Base-by-base conservation (phyloP, 2,329 filamentous ascomycete genomes). In the Ophiosphaerella narmari region DNA sequence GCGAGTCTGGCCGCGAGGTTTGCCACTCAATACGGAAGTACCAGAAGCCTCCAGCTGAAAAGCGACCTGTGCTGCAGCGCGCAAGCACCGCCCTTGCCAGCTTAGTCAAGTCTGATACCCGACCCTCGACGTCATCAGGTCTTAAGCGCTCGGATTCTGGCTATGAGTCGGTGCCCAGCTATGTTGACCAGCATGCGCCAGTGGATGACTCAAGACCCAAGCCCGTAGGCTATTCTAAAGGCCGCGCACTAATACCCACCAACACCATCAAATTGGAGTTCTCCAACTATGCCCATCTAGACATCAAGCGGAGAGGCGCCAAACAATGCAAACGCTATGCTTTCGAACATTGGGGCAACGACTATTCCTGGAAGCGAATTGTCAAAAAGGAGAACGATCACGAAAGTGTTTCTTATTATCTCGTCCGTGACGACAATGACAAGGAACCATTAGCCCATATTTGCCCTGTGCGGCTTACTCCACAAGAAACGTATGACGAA, bases 211-310 rank as follows among this genome's bases (percentile, higher is more conserved):
- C 63, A 52, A 62, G 66, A 26, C 67, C 68, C 26, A 69, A 66
- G 51, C 66, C 70, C 5, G 62, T 67, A 26, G 68, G 67, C 48
- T 68, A 73, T 36, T 58, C 61, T 51, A 68, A 78, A 62, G 61
- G 72, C 76, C 70, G 71, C 43, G 67, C 71, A 7, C 56, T 74
- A 52, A 67, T 75, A 38, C 84, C 89, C 14, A 89, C 87, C 50
- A 91, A 96, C 72, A 87, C 83, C 32, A 89, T 93, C 71, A 90
- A 91, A 74, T 82, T 99, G 31, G 93, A 97, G 71, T 99, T 97
- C 71, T 95, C 91, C 59, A 99, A 97, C 77, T 99, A 99, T 71
- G 93, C 93, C 2, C 91, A 94, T 63, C 86, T 97, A 35, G 89
- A 96, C 58, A 77, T 99, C 43, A 86, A 83, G 60, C 85, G 90